These are phyloP conservation scores for Amylocarpus encephaloides DNA, from an alignment of 2,329 filamentous ascomycete genomes.

Conservation along the genomic window DNA sequence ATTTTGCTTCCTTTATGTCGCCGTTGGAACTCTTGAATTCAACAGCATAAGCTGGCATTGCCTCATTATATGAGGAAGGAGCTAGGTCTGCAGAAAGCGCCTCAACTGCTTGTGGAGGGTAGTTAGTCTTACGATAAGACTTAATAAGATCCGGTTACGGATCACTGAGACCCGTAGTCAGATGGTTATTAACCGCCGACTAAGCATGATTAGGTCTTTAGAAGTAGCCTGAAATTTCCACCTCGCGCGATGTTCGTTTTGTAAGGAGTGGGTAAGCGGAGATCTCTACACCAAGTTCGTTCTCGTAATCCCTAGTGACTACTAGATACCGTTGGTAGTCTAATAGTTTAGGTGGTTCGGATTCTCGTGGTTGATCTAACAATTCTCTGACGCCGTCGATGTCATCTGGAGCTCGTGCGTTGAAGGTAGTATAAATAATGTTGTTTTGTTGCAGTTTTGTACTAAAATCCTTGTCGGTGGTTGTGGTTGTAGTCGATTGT, in stretches of 20 bases:
- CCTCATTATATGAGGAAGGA: constrained; percentile 10
- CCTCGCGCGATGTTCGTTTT: constrained; percentile 4
- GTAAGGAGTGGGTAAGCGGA: constrained; percentile 9
- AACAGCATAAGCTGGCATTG: constrained; percentile 14
- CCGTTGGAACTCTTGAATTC: constrained; percentile 10
- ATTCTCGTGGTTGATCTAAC: no score
- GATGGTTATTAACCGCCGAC: constrained; percentile 8
- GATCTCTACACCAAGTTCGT: constrained; percentile 7
- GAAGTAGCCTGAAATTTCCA: constrained; percentile 11
- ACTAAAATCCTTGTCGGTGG: constrained; percentile 10
- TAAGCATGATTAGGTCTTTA: constrained; percentile 10
- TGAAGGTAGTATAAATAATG: constrained; percentile 7
- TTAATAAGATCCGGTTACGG: constrained; percentile 7
- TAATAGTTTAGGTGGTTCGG: no score
- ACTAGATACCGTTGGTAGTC: background rate
- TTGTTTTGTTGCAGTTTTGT: constrained; percentile 11
- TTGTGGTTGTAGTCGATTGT: constrained; percentile 9
- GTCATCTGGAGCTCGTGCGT: background rate
- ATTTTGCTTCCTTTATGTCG: constrained; percentile 9
- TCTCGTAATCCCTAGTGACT: constrained; percentile 2
- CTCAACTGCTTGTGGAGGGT: no score
- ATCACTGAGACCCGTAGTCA: constrained; percentile 6
- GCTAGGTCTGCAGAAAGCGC: background rate
- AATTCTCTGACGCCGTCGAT: no score
- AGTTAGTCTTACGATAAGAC: background rate